These are phyloP conservation scores for Arthrobotrys pseudoclavata DNA, from an alignment of 2,329 filamentous ascomycete genomes.

Conservation along the genomic window DNA sequence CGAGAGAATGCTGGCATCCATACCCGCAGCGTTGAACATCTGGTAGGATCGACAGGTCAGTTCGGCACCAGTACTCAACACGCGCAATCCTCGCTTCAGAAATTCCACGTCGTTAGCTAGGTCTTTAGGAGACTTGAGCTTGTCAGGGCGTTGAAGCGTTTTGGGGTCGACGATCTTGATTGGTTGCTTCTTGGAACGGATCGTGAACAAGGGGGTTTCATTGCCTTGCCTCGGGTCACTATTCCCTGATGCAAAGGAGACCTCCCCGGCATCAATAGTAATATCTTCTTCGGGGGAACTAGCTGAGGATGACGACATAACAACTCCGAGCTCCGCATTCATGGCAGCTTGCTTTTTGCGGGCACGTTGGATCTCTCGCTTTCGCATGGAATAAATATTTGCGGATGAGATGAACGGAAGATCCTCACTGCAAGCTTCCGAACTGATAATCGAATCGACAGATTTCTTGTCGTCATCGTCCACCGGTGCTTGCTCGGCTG, in stretches of 20 bases:
- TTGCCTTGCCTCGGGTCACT: conserved; percentile 48
- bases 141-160: conserved; percentile 51
- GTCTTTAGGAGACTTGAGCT: conserved; percentile 55
- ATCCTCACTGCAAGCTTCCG: conserved; percentile 51
- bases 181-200: conserved; percentile 53
- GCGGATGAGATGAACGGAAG: conserved; percentile 48
- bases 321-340: conserved; percentile 29
- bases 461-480: conserved; percentile 40
- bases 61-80: conserved; percentile 46
- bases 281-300: conserved; percentile 1
- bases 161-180: conserved; percentile 55
- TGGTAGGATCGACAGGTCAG: conserved; percentile 42
- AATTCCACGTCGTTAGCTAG: conserved; percentile 59
- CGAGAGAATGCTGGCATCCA: conserved; percentile 42
- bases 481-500: background rate
- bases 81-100: conserved; percentile 52
- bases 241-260: conserved; percentile 54
- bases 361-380: conserved; percentile 27
- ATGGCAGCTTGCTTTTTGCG: conserved; percentile 9
- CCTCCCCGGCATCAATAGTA: conserved; percentile 26
- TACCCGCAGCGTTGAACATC: conserved; percentile 45
- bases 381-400: conserved; percentile 42
- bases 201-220: conserved; percentile 50
- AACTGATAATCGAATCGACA: conserved; percentile 20
- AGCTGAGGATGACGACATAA: conserved; percentile 15